Conservation (phyloP, 768 basidiomycete genomes). For the Lactarius sanguifluus region DNA sequence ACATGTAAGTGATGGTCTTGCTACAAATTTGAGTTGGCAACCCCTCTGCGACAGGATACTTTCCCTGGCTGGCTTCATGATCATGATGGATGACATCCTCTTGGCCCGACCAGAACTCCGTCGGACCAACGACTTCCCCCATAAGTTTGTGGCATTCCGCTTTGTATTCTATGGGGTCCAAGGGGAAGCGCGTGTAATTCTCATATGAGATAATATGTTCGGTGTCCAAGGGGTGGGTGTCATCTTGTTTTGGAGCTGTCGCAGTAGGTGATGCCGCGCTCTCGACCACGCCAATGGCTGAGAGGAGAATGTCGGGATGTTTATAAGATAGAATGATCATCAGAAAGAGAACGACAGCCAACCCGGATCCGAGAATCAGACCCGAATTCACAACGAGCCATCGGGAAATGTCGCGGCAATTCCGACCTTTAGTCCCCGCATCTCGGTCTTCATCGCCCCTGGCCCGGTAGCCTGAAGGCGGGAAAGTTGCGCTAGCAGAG, state of each 20-base stretch:
- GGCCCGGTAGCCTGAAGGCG: slow-evolving; percentile 41
- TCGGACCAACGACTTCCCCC: slow-evolving; percentile 47
- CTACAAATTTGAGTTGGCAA: slow-evolving; percentile 41
- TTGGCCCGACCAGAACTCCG: slow-evolving; percentile 51
- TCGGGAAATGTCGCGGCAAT: slow-evolving; percentile 13
- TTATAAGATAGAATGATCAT: slow-evolving; percentile 49
- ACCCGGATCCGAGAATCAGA: slow-evolving; percentile 46
- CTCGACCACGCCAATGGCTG: slow-evolving; percentile 41
- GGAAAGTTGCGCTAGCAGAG: slow-evolving; percentile 38
- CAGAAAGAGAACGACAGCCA: slow-evolving; percentile 49
- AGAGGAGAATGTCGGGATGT: slow-evolving; percentile 47
- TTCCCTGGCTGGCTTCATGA: slow-evolving; percentile 29
- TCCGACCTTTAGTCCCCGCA: slow-evolving; percentile 15
- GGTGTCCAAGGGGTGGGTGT: slow-evolving; percentile 27
- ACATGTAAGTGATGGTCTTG: slow-evolving; percentile 70
- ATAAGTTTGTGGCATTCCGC: slow-evolving; percentile 54
- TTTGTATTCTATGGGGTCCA: slow-evolving; percentile 55
- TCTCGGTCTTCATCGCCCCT: slow-evolving; percentile 43
- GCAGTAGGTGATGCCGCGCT: slow-evolving; percentile 29
- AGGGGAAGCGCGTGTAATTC: slow-evolving; percentile 58
- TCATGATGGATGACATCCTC: slow-evolving; percentile 37
- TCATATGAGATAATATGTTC: slow-evolving; percentile 48
- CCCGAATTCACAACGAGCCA: slow-evolving; percentile 36
- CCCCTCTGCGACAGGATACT: slow-evolving; percentile 33
- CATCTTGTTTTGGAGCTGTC: slow-evolving; percentile 29